Conservation (phyloP, 768 basidiomycete species). For the Boletus coccyginus region DNA sequence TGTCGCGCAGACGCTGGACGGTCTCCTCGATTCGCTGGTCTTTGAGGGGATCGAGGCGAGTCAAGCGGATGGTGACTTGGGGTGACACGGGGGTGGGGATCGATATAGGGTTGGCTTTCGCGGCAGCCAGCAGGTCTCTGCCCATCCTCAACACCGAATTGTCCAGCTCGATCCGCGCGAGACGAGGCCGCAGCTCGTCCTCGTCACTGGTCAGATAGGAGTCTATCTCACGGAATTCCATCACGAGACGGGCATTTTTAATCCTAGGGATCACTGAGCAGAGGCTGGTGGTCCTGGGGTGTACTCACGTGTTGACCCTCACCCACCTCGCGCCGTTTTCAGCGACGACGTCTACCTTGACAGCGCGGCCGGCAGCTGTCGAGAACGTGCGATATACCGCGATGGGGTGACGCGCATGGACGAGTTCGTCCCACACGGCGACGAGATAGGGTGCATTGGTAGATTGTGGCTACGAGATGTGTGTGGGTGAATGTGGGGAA, state of each 20-base stretch:
- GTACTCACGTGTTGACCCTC: conserved; percentile 80
- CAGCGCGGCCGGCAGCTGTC: conserved; percentile 12
- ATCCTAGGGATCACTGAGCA: conserved; percentile 44
- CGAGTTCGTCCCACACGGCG: conserved; percentile 79
- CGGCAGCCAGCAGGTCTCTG: conserved; percentile 61
- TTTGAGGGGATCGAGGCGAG: conserved; percentile 54
- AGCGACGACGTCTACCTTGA: conserved; percentile 81
- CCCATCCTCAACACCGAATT: conserved; percentile 76
- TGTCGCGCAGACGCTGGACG: conserved; percentile 47
- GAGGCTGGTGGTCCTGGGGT: background rate
- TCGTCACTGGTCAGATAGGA: conserved; percentile 63
- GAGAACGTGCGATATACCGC: conserved; percentile 57
- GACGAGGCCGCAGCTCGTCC: conserved; percentile 42
- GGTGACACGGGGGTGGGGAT: conserved; percentile 32
- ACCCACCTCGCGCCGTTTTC: conserved; percentile 77
- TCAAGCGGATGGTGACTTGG: conserved; percentile 60
- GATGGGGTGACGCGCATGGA: conserved; percentile 57
- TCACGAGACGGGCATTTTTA: conserved; percentile 70
- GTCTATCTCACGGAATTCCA: conserved; percentile 84
- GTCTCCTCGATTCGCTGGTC: conserved; percentile 56
- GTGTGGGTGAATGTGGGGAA: too few relatives aligned
- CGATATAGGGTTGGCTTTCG: conserved; percentile 52
- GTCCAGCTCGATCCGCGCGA: conserved; percentile 55
- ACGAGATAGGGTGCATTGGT: conserved; percentile 81
- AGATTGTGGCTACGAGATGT: conserved; percentile 22